A percentile compares a stretch with the other conserved stretches of the same genome.
These are phyloP conservation scores for Ogataea hybrid DNA, from an alignment of 1,139 yeast genomes.

Conservation along the genomic window DNA sequence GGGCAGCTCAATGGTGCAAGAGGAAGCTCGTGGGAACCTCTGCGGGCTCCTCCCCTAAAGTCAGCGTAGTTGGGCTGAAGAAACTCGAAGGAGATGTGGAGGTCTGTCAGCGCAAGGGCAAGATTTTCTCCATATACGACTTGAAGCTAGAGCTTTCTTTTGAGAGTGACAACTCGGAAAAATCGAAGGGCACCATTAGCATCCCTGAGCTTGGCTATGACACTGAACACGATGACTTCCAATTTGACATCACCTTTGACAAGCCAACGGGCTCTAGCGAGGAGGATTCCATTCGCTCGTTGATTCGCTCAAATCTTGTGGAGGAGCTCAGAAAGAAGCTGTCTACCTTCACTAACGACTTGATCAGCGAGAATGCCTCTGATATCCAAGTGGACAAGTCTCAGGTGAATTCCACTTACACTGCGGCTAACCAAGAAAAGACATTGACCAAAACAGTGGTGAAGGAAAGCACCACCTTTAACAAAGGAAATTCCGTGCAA, in stretches of 20 bases:
- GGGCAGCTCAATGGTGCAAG: conserved; percentile 80
- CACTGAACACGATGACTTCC: conserved; percentile 79
- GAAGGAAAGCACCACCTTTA: conserved; percentile 29
- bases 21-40: conserved; percentile 53
- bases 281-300: conserved; percentile 41
- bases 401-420: conserved; percentile 59
- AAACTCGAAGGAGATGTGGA: conserved; percentile 93
- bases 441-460: conserved; percentile 28
- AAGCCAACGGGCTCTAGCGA: conserved; percentile 8
- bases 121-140: conserved; percentile 89
- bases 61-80: conserved; percentile 46
- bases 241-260: conserved; percentile 70
- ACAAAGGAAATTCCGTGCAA: conserved; percentile 25
- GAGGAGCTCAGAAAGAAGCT: conserved; percentile 67
- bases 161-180: conserved; percentile 42
- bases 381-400: conserved; percentile 77
- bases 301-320: conserved; percentile 58
- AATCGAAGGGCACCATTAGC: conserved; percentile 64
- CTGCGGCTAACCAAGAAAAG: conserved; percentile 59
- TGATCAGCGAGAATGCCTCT: conserved; percentile 71
- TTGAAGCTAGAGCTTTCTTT: conserved; percentile 64
- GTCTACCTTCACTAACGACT: conserved; percentile 68
- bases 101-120: conserved; percentile 95
- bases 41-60: conserved; percentile 38
- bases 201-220: conserved; percentile 97